A percentile compares a stretch with the other conserved stretches of the same genome.
Evolutionary conservation across 2,329 filamentous ascomycete genomes (phyloP).

Genomic region (Phyllosticta ampelicida): DNA sequence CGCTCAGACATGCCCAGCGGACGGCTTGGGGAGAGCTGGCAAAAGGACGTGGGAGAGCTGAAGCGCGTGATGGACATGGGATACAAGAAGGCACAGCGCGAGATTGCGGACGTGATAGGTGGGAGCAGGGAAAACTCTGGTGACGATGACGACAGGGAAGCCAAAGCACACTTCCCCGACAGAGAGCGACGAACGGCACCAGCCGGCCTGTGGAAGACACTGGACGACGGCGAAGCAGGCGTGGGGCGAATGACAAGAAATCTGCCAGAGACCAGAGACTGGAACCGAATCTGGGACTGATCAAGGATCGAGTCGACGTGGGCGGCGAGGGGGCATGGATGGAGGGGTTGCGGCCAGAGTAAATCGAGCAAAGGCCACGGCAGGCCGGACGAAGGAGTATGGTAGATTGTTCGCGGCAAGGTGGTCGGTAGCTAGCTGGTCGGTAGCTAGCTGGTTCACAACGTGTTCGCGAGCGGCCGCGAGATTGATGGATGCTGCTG

Average conservation of each 20-base stretch:
- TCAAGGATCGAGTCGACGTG: neutral
- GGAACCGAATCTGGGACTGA: neutral
- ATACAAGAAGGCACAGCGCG: constrained; percentile 19
- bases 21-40: constrained; percentile 14
- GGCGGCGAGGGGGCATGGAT: neutral
- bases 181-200: neutral
- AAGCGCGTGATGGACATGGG: constrained; percentile 18
- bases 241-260: constrained; percentile 24
- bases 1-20: neutral
- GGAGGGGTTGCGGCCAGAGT: neutral
- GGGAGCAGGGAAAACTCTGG: neutral
- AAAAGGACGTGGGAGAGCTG: constrained; percentile 17
- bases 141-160: neutral
- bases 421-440: too few species aligned
- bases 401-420: neutral
- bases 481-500: neutral
- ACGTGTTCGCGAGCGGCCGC: neutral
- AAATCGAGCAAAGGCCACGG: neutral
- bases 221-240: constrained; percentile 22
- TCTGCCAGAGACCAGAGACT: constrained; percentile 16
- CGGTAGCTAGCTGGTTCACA: neutral
- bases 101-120: constrained; percentile 20
- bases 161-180: neutral
- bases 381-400: neutral
- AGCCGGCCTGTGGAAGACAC: constrained; percentile 11